Evolutionary conservation across 2,329 filamentous ascomycete species (phyloP), one percentile per base, ranked within the genome.

Genomic region (Xylariales sp.): DNA sequence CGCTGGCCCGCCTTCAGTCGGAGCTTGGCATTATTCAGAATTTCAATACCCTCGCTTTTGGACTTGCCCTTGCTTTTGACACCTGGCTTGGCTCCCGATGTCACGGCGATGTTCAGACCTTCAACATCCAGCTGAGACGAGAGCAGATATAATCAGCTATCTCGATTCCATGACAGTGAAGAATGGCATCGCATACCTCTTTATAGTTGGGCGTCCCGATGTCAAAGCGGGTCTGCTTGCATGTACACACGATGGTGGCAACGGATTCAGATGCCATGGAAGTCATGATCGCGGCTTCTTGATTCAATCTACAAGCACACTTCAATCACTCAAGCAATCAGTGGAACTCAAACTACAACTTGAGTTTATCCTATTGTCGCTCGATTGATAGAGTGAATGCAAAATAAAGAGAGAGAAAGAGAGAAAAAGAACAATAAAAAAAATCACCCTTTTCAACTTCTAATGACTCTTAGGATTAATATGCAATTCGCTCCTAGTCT

Each of bases 1-100:
- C 85, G 74, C 31, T 80, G 70, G 0, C 85, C 83, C 34, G 81
- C 76, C 47, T 91, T 86, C 4, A 94, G 63, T 17, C 81, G 76
- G 24, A 94, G 62, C 40, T 80, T 81, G 2, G 83, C 84, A 56
- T 84, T 78, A 8, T 68, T 69, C 4, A 94, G 67, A 5, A 94
- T 75, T 56, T 93, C 87, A n/a, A 71, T 61, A 8, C 72, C 72
- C 4, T 70, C 65, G 10, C 52, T 45, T 30, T 56, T 69, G 67
- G 52, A 58, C 51, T 76, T 82, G 19, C 63, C 64, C 54, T 79
- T 81, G 38, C 59, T 55, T 44, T 73, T 69, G 2, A 47, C 28
- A 2, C 50, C 57, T 1, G 74, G 69, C 4, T 42, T 36, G 2
- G 48, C 29, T 2, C 51, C 56, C 1, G 75, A 69, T 0, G 69